Conservation (phyloP, 768 basidiomycete species). For the Boletus edulis region DNA sequence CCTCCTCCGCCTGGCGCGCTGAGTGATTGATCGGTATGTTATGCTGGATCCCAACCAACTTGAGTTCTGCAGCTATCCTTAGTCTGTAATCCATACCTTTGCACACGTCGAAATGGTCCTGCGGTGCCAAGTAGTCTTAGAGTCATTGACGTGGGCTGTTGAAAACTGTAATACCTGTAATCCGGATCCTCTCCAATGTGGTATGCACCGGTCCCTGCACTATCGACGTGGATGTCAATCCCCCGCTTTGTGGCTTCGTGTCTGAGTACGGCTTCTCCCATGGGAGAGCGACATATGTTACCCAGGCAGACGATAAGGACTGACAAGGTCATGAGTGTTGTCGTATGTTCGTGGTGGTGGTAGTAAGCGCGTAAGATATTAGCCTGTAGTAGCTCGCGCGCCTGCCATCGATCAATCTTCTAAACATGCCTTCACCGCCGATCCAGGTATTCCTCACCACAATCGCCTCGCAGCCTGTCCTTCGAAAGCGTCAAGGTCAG, state of each 20-base stretch:
- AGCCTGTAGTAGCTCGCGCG: no score
- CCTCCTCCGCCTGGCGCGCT: slow-evolving; percentile 60
- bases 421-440: slow-evolving; percentile 75
- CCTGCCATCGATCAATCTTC: not conserved
- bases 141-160: not conserved
- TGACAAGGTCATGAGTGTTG: slow-evolving; percentile 37
- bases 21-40: slow-evolving; percentile 65
- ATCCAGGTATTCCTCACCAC: slow-evolving; percentile 83
- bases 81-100: slow-evolving; percentile 44
- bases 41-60: slow-evolving; percentile 45
- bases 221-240: slow-evolving; percentile 70
- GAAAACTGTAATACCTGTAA: slow-evolving; percentile 49
- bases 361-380: not conserved
- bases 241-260: slow-evolving; percentile 66
- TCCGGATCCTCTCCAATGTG: slow-evolving; percentile 86
- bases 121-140: not conserved
- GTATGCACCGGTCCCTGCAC: slow-evolving; percentile 82
- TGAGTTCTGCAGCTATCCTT: not conserved
- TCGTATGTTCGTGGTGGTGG: not conserved
- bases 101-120: slow-evolving; percentile 71
- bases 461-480: slow-evolving; percentile 74
- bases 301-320: slow-evolving; percentile 80
- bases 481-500: slow-evolving; percentile 78
- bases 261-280: slow-evolving; percentile 85
- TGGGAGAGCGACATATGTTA: slow-evolving; percentile 88